Base-by-base conservation (phyloP, 2,329 filamentous ascomycete species). In the Rosellinia necatrix region DNA sequence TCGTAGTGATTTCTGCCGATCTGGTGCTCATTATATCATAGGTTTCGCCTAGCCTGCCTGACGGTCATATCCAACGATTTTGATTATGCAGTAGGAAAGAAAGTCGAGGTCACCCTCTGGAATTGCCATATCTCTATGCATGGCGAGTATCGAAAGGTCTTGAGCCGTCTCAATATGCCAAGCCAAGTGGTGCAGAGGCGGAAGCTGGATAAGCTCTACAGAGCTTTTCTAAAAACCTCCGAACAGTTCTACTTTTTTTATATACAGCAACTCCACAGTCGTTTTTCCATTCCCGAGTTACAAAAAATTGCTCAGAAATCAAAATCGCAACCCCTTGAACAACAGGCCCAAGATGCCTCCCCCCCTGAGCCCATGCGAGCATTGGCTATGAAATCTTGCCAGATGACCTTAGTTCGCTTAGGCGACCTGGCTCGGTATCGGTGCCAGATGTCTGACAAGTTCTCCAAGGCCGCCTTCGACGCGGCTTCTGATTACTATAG, bases 371-470 rank as follows among this genome's bases (percentile, higher is more conserved):
- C 80, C 10, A 72, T 90, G 47, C 80, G 81, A 57, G 71, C 75
- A n/a, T 75, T 80, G 61, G 82, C 96, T 53, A 77, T 91, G 35
- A 76, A 80, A 53, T 92, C 91, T 3, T 96, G 90, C 70, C 89
- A 96, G 74, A 84, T 86, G 53, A 91, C 90, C 4, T 79, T 97
- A 52, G 87, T 97, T 57, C 91, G 89, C 63, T 83, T 97, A 8
- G 94, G 94, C 29, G 94, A 99, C 71, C 80, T 99, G 43, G 90
- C 90, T 46, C 86, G 94, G 60, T 99, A 97, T 74, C 87, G 92
- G 50, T 80, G 81, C 50, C 89, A 93, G 68, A 78, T 90, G 56
- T 85, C 87, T 56, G 82, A 81, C 58, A 92, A 89, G 71, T 49
- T 64, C 24, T 65, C 68, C n/a, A 83, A 85, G 61, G 86, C 86